Evolutionary conservation across 306 rosid species (phyloP), one percentile per base, ranked within the genome.

Genomic region (Gynostemma pentaphyllum): DNA sequence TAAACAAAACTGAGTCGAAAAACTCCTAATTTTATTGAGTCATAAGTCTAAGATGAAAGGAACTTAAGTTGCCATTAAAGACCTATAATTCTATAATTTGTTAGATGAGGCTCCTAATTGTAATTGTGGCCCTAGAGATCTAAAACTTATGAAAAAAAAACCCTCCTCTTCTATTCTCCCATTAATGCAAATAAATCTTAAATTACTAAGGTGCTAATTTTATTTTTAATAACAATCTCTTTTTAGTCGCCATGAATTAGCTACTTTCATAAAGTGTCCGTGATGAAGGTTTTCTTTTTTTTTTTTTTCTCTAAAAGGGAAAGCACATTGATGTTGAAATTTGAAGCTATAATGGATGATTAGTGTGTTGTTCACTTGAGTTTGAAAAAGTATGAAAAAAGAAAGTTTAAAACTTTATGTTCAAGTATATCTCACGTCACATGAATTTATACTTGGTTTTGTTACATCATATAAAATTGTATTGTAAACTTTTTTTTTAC

Each of bases 291-390:
- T 53, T 22, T 24, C 19, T 47, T 18, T 42, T 28, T 5, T 24
- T 22, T 24, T 18, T 47, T 18, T 42, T 28, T 5, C 18, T 14
- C 26, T 24, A 9, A n/a, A 30, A 22, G 34, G 56, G 1, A 27
- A 15, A 10, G 16, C 4, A 45, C 54, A 9, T 28, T 21, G 13
- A 21, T 29, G 32, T 18, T 37, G 10, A 16, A 7, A 22, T 39
- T 40, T 48, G 53, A 36, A 42, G 23, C 52, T 51, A 23, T 41
- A 49, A 2, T 54, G 55, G 72, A 27, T 68, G 66, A 61, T 61
- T 61, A 37, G 50, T 61, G 49, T 40, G 40, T 15, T 42, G 4
- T 26, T 41, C 47, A 61, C 50, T 40, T 34, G 5, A 5, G 16
- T 22, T 27, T 42, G 7, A 23, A 7, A 62, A 24, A 62, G 8